Conservation (phyloP, 2,329 filamentous ascomycete genomes). For the Monosporascus sp. region DNA sequence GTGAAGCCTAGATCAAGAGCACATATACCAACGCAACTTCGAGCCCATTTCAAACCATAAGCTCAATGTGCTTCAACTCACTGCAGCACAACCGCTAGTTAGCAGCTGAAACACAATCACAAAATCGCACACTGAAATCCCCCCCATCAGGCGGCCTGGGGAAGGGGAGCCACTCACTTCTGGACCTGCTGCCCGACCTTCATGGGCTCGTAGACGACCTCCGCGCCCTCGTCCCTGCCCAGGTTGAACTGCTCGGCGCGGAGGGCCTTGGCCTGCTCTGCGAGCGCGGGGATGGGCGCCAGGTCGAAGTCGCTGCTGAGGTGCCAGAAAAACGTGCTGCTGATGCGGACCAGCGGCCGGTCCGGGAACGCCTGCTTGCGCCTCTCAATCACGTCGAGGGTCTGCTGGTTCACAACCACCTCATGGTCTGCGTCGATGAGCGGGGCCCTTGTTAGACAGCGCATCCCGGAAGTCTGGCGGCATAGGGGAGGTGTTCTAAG, state of each 20-base stretch:
- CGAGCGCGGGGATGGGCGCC: conserved; percentile 43
- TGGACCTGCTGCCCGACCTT: conserved; percentile 58
- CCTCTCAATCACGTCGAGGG: conserved; percentile 40
- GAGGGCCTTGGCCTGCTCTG: conserved; percentile 38
- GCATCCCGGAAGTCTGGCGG: too few relatives aligned
- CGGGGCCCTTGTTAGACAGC: too few relatives aligned
- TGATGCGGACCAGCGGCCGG: conserved; percentile 51
- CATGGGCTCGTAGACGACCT: conserved; percentile 43
- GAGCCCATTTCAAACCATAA: conserved; percentile 36
- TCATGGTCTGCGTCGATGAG: conserved; percentile 38
- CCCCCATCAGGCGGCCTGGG: too few relatives aligned
- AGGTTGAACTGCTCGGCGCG: conserved; percentile 41
- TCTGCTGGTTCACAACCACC: conserved; percentile 52
- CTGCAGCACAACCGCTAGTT: conserved; percentile 20
- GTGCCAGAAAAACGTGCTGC: conserved; percentile 58
- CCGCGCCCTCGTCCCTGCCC: conserved; percentile 49
- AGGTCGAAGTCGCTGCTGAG: conserved; percentile 53
- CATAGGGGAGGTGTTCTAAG: background rate
- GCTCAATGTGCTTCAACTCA: conserved; percentile 48
- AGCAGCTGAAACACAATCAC: conserved; percentile 5
- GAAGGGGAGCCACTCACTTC: conserved; percentile 33
- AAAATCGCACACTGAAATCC: background rate
- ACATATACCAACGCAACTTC: background rate
- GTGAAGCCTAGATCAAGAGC: too few relatives aligned
- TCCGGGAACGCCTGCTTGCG: conserved; percentile 38